Evolutionary conservation across 2,329 filamentous ascomycete genomes (phyloP).

Genomic region (Mycosphaerelloides madeirae): DNA sequence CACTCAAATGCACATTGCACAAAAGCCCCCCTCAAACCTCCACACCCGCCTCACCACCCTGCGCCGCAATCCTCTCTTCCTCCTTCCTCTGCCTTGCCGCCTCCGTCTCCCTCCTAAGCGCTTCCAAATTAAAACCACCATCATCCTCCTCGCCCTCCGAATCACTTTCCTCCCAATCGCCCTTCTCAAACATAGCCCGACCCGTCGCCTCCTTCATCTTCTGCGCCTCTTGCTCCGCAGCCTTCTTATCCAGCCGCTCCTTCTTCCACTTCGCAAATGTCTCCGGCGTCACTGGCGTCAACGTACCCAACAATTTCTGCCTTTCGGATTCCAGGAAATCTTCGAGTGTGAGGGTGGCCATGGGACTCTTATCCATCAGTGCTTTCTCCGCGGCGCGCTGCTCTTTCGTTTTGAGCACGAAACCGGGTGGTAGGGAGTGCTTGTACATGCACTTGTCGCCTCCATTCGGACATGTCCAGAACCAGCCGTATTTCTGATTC

Average conservation of each 20-base stretch:
- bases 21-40: neutral
- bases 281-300: constrained; percentile 92
- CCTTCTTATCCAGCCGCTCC: constrained; percentile 90
- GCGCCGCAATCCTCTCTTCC: constrained; percentile 57
- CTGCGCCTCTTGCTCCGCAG: constrained; percentile 83
- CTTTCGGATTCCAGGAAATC: constrained; percentile 96
- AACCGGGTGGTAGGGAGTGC: constrained; percentile 89
- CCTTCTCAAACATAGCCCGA: constrained; percentile 91
- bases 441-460: constrained; percentile 98
- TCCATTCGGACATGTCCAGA: constrained; percentile 95
- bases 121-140: constrained; percentile 71
- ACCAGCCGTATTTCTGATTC: constrained; percentile 98
- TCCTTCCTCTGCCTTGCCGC: constrained; percentile 68
- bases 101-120: constrained; percentile 80
- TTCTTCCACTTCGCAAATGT: constrained; percentile 96
- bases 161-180: constrained; percentile 73
- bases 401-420: constrained; percentile 96
- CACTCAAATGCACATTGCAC: neutral
- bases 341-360: constrained; percentile 91
- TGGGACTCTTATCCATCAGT: constrained; percentile 87
- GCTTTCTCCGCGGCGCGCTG: constrained; percentile 94
- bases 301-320: constrained; percentile 84
- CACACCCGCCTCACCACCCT: constrained; percentile 11
- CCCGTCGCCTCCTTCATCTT: constrained; percentile 94
- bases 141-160: constrained; percentile 62